Evolutionary conservation across 208 protist genomes (phyloP).

Genomic region (Sergeia podlipaevii): DNA sequence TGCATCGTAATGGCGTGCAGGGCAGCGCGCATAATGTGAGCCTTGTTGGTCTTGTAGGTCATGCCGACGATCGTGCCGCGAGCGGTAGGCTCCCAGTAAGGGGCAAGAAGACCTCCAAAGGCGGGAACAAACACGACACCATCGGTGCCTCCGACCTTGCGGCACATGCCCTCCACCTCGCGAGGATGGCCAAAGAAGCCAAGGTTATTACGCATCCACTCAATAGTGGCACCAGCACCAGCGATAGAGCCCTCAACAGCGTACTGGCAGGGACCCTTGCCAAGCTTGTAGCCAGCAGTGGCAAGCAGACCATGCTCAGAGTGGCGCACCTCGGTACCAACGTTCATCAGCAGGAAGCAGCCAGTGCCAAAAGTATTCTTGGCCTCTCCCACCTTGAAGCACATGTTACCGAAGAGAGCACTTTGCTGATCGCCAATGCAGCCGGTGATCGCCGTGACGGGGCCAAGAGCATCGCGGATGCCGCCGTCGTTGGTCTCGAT

Average conservation of each 20-base stretch:
- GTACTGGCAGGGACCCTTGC: slow-evolving; percentile 41
- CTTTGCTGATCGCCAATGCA: slow-evolving; percentile 98
- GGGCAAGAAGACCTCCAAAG: slow-evolving; percentile 96
- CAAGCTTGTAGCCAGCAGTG: slow-evolving; percentile 95
- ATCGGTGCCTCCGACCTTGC: slow-evolving; percentile 50
- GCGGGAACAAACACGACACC: slow-evolving; percentile 97
- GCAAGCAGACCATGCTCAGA: slow-evolving; percentile 94
- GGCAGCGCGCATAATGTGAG: slow-evolving; percentile 86
- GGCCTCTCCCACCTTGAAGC: slow-evolving; percentile 87
- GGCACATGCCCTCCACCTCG: slow-evolving; percentile 66
- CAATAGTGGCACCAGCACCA: slow-evolving; percentile 85
- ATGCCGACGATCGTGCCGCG: slow-evolving; percentile 93
- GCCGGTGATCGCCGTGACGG: slow-evolving; percentile 62
- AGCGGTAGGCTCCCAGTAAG: slow-evolving; percentile 95
- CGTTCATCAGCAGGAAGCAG: slow-evolving; percentile 98
- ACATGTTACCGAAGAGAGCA: slow-evolving; percentile 95
- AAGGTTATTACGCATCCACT: slow-evolving; percentile 95
- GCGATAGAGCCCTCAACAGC: slow-evolving; percentile 93
- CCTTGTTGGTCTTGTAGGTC: slow-evolving; percentile 80
- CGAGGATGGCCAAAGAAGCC: slow-evolving; percentile 56
- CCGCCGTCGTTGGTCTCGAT: slow-evolving; percentile 30
- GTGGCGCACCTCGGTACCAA: slow-evolving; percentile 75
- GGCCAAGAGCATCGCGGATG: slow-evolving; percentile 23
- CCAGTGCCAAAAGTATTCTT: slow-evolving; percentile 99
- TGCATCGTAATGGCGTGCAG: slow-evolving; percentile 91